phyloP scores from a whole-genome alignment of 2,329 filamentous ascomycete genomes.

The Fusarium torulosum region DNA sequence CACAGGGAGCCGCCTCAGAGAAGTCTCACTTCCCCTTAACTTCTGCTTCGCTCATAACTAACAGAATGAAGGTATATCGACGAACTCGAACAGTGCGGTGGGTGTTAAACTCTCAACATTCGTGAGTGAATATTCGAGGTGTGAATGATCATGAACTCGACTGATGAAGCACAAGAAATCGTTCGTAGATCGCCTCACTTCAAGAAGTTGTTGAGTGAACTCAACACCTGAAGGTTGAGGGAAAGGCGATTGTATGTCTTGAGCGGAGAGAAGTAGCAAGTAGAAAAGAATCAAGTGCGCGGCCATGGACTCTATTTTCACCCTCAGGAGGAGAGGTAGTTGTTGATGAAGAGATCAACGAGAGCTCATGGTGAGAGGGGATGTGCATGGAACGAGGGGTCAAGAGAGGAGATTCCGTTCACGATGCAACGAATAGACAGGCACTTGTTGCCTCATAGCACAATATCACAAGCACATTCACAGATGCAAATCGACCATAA shows the following conservation, averaged over 20 bases:
- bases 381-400: neutral
- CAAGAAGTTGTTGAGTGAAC: neutral
- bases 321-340: neutral
- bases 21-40: neutral
- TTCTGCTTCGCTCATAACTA: slow-evolving; percentile 5
- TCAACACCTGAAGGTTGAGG: neutral
- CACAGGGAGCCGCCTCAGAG: neutral
- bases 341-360: neutral
- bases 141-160: neutral
- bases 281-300: neutral
- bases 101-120: neutral
- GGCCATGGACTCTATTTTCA: neutral
- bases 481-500: slow-evolving; percentile 18
- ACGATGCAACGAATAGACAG: neutral
- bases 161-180: neutral
- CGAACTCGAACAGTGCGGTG: neutral
- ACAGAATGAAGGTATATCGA: neutral
- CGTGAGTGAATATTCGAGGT: neutral
- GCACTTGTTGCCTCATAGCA: neutral
- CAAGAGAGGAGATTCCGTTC: neutral
- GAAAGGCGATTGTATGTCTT: too few species aligned
- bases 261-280: neutral
- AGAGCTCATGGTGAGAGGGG: neutral
- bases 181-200: slow-evolving; percentile 14
- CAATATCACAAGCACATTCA: slow-evolving; percentile 20